phyloP scores from a whole-genome alignment of 179 eudicot species.

The Camellia oleifera region DNA sequence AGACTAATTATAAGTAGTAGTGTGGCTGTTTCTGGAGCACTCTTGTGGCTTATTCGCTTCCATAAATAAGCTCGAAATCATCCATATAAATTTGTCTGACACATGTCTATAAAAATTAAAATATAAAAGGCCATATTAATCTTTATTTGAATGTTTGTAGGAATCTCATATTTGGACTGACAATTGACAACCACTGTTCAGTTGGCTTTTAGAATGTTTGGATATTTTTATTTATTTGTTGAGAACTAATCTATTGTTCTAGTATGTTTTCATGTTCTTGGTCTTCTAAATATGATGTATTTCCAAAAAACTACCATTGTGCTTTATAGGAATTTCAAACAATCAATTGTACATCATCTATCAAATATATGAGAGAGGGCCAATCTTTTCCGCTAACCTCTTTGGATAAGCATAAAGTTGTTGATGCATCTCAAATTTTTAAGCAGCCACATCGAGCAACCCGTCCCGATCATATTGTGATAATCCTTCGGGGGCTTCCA shows the following conservation, averaged over 20 bases:
- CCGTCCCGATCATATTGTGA: conserved; percentile 93
- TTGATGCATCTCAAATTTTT: conserved; percentile 73
- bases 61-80: no score
- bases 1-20: no score
- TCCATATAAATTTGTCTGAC: no score
- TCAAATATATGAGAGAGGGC: conserved; percentile 37
- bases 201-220: not conserved
- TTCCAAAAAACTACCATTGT: not conserved
- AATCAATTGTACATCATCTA: conserved; percentile 29
- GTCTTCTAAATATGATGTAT: not conserved
- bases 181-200: not conserved
- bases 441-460: conserved; percentile 81
- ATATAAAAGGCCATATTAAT: no score
- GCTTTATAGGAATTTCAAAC: conserved; percentile 46
- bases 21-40: no score
- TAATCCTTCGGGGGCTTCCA: conserved; percentile 97
- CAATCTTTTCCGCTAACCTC: conserved; percentile 30
- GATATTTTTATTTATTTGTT: not conserved
- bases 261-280: not conserved
- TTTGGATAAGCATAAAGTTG: conserved; percentile 48
- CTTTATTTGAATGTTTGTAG: no score
- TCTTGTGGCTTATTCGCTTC: no score
- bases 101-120: no score
- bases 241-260: not conserved
- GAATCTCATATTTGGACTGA: not conserved